Evolutionary conservation across 2,329 filamentous ascomycete species (phyloP), one percentile per base, ranked within the genome.

Genomic region (Didymella pinodella): DNA sequence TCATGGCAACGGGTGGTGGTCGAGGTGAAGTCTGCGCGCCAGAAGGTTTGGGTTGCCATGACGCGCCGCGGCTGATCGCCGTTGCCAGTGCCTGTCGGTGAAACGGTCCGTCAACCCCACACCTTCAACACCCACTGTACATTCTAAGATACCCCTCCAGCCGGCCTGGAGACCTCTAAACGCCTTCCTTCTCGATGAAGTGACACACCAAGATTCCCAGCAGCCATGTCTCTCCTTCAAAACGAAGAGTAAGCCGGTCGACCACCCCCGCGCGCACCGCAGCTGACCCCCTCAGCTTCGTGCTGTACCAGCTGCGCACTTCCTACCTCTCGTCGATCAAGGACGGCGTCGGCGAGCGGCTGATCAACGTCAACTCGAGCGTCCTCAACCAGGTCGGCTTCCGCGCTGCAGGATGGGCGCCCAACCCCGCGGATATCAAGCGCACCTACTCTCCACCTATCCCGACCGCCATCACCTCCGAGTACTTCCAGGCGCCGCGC

Each of bases 371-470:
- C 61, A 91, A 94, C 77, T 88, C 92, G 71, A 84, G 84, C 64
- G 90, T 93, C 71, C 82, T 95, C 63, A 93, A 92, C 74, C 90
- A 91, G 28, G 87, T 89, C 2, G 88, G 90, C 29, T 95, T 94
- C 81, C 92, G 92, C 77, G 88, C 90, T 48, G 90, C 91, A 61
- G 92, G 91, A 65, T 95, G 91, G 91, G 85, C 87, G 43, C 82
- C 88, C 48, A 91, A 90, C 70, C 86, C 88, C 10, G 85, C 88
- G 18, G 88, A 92, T 64, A 87, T 90, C 75, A 93, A 93, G 77
- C 88, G 91, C 68, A 93, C 90, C 46, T 90, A 96, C 76, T 95
- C 91, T 2, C 92, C 91, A 20, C 91, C 91, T 1, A 96, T 96
- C 56, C 91, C 91, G 10, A 93, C 91, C 4, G 90, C 90, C 14